These are phyloP conservation scores for Suillus ampliporus DNA, from an alignment of 768 basidiomycete species.

Conservation along the genomic window DNA sequence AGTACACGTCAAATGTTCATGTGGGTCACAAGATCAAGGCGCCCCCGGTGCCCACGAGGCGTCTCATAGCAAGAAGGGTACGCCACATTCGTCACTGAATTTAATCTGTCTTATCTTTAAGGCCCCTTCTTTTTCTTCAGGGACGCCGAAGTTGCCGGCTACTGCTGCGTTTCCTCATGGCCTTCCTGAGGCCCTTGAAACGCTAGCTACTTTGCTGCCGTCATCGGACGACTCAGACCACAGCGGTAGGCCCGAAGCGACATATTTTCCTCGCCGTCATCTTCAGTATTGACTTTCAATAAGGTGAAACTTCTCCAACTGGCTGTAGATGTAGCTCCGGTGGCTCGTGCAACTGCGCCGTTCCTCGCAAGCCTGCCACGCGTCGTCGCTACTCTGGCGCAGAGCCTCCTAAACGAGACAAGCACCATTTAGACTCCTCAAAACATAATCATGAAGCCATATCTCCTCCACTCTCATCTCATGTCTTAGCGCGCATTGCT, in stretches of 20 bases:
- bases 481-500: conserved; percentile 64
- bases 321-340: conserved; percentile 53
- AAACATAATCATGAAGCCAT: conserved; percentile 16
- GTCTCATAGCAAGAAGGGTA: conserved; percentile 67
- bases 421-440: conserved; percentile 26
- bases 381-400: conserved; percentile 39
- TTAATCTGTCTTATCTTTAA: conserved; percentile 50
- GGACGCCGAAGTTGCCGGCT: conserved; percentile 62
- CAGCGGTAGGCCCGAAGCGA: conserved; percentile 64
- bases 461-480: conserved; percentile 42
- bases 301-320: conserved; percentile 51
- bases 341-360: conserved; percentile 62
- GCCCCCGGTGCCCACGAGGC: conserved; percentile 13
- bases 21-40: conserved; percentile 45
- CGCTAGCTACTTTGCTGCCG: conserved; percentile 42
- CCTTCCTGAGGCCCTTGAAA: conserved; percentile 71
- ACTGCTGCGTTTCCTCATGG: conserved; percentile 84
- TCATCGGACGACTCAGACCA: conserved; percentile 66
- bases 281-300: conserved; percentile 51
- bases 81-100: conserved; percentile 34
- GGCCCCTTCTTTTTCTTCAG: conserved; percentile 44
- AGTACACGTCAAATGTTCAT: conserved; percentile 51
- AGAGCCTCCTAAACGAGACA: conserved; percentile 36
- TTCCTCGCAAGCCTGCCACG: conserved; percentile 50
- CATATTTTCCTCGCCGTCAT: conserved; percentile 43